Evolutionary conservation across 768 basidiomycete species (phyloP).

Genomic region (Imleria badia): DNA sequence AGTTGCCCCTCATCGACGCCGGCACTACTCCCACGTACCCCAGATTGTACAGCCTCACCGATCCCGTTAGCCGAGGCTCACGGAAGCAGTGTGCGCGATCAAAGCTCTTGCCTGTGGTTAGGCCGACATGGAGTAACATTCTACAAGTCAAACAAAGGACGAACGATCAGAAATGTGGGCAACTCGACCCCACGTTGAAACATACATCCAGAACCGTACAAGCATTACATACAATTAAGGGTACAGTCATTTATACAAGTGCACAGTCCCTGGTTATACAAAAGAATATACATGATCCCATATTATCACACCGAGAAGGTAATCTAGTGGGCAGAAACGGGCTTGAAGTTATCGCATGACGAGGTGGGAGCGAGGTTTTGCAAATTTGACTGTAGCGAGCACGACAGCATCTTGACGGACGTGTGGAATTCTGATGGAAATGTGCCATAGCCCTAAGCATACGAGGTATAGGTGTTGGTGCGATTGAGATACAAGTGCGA

Average conservation of each 20-base stretch:
- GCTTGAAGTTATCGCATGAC: constrained; percentile 23
- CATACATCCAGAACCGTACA: not conserved
- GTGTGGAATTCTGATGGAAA: constrained; percentile 1
- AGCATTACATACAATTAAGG: constrained; percentile 25
- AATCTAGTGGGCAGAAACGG: constrained; percentile 9
- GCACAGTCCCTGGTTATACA: constrained; percentile 22
- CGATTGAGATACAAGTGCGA: constrained; percentile 15
- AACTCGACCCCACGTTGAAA: not conserved
- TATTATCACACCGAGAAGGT: constrained; percentile 25
- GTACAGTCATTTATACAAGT: constrained; percentile 24
- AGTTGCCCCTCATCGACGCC: not conserved
- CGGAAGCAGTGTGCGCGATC: no score
- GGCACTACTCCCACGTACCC: no score
- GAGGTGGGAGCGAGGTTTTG: constrained; percentile 7
- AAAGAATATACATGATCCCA: constrained; percentile 34
- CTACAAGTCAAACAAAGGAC: not conserved
- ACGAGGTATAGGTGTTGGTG: constrained; percentile 20
- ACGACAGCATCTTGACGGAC: constrained; percentile 20
- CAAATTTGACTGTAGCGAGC: constrained; percentile 5
- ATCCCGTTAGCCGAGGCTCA: no score
- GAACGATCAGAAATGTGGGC: no score
- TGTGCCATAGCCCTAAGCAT: constrained; percentile 16
- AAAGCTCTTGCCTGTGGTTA: no score
- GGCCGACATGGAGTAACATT: not conserved
- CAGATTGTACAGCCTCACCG: not conserved